phyloP scores from a whole-genome alignment of 2,329 filamentous ascomycete species.

The Cordyceps javanica region DNA sequence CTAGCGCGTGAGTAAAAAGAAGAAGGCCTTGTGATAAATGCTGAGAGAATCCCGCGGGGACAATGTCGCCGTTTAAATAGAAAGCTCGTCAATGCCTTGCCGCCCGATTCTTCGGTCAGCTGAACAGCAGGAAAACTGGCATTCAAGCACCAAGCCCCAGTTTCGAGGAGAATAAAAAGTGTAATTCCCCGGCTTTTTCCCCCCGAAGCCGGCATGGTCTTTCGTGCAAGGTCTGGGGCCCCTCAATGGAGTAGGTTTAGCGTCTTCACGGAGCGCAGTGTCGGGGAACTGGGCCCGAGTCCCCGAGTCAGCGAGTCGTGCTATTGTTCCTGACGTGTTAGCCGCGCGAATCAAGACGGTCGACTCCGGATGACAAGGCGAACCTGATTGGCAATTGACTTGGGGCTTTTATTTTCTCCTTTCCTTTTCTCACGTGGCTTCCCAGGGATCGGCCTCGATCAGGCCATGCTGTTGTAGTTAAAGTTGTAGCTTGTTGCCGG shows the following conservation, averaged over 20 bases:
- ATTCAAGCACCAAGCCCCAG: not conserved
- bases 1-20: not conserved
- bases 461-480: not conserved
- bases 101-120: not conserved
- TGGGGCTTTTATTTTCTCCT: not conserved
- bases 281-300: not conserved
- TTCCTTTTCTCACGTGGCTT: not conserved
- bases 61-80: slow-evolving; percentile 1
- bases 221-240: not conserved
- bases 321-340: not conserved
- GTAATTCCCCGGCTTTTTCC: slow-evolving; percentile 7
- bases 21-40: not conserved
- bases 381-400: not conserved
- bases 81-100: not conserved
- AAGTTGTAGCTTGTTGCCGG: not conserved
- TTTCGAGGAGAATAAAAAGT: not conserved
- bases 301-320: slow-evolving; percentile 1
- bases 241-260: not conserved
- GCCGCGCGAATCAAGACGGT: slow-evolving; percentile 3
- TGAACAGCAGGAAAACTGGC: not conserved
- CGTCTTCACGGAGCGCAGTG: not conserved
- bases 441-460: not conserved
- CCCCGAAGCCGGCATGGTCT: not conserved
- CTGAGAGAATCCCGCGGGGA: not conserved
- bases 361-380: not conserved